Evolutionary conservation across 2,329 filamentous ascomycete species (phyloP).

Genomic region (Diplodia mutila): DNA sequence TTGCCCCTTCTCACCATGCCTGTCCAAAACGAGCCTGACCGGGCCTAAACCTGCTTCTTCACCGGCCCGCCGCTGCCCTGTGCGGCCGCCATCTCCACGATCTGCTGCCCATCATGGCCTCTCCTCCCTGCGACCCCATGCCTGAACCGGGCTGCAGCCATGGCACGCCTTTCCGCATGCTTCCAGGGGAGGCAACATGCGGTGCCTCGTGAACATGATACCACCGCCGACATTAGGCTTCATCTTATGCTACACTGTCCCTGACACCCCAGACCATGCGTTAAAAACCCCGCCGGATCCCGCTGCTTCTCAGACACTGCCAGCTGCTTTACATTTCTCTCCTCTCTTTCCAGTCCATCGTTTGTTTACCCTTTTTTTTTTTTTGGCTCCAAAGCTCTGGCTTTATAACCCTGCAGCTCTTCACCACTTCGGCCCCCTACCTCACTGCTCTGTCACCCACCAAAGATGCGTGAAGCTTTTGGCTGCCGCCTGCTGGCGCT

Average conservation of each 20-base stretch:
- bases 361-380: slow-evolving; percentile 16
- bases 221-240: slow-evolving; percentile 20
- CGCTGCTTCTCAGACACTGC: neutral
- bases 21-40: slow-evolving; percentile 3
- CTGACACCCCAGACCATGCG: slow-evolving; percentile 13
- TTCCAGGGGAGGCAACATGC: neutral
- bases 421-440: neutral
- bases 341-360: slow-evolving; percentile 9
- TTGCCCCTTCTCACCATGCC: neutral
- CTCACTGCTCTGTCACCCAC: neutral
- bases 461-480: slow-evolving; percentile 3
- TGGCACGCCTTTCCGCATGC: neutral
- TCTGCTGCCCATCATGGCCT: slow-evolving; percentile 1
- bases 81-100: slow-evolving; percentile 2
- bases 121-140: slow-evolving; percentile 5
- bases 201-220: slow-evolving; percentile 24
- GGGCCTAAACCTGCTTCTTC: slow-evolving; percentile 12
- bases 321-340: neutral
- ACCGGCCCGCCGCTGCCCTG: neutral
- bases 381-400: neutral
- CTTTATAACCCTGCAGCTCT: slow-evolving; percentile 7
- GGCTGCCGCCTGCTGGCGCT: slow-evolving; percentile 6
- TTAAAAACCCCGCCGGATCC: slow-evolving; percentile 12
- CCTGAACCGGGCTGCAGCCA: slow-evolving; percentile 2
- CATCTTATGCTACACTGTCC: slow-evolving; percentile 20